Evolutionary conservation across 2,329 filamentous ascomycete species (phyloP).

Genomic region (Trichoderma polysporum): DNA sequence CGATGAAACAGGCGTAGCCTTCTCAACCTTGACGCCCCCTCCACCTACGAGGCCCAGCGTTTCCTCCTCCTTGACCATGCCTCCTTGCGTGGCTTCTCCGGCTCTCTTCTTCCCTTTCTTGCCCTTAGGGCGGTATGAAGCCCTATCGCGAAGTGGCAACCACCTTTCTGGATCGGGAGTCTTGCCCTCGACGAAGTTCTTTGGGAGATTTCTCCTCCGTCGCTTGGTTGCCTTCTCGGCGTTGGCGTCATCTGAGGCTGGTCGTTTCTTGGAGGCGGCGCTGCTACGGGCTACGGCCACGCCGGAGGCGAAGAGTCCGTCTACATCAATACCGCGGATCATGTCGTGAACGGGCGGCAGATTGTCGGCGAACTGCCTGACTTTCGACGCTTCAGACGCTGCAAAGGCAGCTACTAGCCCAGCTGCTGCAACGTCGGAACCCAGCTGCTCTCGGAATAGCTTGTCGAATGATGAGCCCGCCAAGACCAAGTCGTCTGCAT

Average conservation of each 20-base stretch:
- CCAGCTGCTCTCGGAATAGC: constrained; percentile 64
- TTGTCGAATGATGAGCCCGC: constrained; percentile 78
- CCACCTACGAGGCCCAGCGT: constrained; percentile 63
- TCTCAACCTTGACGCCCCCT: constrained; percentile 65
- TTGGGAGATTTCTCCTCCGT: constrained; percentile 64
- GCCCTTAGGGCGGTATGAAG: constrained; percentile 84
- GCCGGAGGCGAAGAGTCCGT: constrained; percentile 64
- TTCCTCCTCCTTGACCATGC: constrained; percentile 72
- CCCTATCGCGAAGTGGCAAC: constrained; percentile 86
- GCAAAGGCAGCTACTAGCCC: constrained; percentile 85
- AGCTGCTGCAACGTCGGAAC: constrained; percentile 69
- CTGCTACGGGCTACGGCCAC: constrained; percentile 47
- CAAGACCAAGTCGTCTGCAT: constrained; percentile 63
- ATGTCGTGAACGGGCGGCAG: constrained; percentile 64
- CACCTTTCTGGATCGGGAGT: constrained; percentile 87
- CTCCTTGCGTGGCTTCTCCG: constrained; percentile 79
- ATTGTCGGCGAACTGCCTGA: constrained; percentile 53
- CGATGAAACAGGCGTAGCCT: constrained; percentile 44
- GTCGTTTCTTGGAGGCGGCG: constrained; percentile 49
- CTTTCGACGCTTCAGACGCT: constrained; percentile 55
- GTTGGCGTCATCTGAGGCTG: constrained; percentile 35
- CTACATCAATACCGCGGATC: constrained; percentile 59
- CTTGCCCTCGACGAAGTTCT: constrained; percentile 74
- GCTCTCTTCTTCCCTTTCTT: constrained; percentile 88
- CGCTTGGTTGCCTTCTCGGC: constrained; percentile 51